Evolutionary conservation across 352 stramenopile genomes (phyloP).

Genomic region (Phytophthora europaea): DNA sequence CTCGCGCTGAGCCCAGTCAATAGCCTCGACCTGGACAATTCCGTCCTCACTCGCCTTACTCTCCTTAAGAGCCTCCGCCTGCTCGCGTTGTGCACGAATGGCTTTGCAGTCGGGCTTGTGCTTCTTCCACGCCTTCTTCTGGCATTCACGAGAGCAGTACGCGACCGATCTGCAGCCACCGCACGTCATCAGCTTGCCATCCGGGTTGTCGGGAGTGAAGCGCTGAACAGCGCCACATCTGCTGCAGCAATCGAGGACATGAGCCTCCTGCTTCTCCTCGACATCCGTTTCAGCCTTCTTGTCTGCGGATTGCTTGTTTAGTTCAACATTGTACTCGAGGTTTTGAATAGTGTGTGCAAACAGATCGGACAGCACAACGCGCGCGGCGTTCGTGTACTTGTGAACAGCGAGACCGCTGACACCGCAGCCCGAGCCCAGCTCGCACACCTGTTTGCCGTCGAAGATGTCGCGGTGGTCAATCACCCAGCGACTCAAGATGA

Average conservation of each 20-base stretch:
- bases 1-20: constrained; percentile 85
- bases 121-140: constrained; percentile 89
- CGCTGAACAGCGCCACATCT: constrained; percentile 78
- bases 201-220: constrained; percentile 85
- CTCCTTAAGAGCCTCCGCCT: constrained; percentile 29
- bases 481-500: constrained; percentile 88
- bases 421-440: constrained; percentile 87
- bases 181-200: constrained; percentile 90
- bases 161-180: constrained; percentile 71
- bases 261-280: constrained; percentile 41
- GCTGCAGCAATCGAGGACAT: constrained; percentile 57
- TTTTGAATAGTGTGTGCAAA: constrained; percentile 89
- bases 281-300: constrained; percentile 25
- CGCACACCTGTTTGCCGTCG: constrained; percentile 79
- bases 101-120: constrained; percentile 88
- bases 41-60: constrained; percentile 21
- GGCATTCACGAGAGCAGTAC: constrained; percentile 89
- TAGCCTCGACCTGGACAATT: constrained; percentile 71
- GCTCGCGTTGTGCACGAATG: constrained; percentile 56
- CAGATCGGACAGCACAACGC: constrained; percentile 87
- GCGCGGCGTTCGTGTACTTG: constrained; percentile 79
- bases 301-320: constrained; percentile 62
- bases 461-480: constrained; percentile 75
- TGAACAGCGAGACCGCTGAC: constrained; percentile 83
- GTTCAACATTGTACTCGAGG: constrained; percentile 78